Conservation (phyloP, 129 eudicot genomes). For the Pittosporum tobira region DNA sequence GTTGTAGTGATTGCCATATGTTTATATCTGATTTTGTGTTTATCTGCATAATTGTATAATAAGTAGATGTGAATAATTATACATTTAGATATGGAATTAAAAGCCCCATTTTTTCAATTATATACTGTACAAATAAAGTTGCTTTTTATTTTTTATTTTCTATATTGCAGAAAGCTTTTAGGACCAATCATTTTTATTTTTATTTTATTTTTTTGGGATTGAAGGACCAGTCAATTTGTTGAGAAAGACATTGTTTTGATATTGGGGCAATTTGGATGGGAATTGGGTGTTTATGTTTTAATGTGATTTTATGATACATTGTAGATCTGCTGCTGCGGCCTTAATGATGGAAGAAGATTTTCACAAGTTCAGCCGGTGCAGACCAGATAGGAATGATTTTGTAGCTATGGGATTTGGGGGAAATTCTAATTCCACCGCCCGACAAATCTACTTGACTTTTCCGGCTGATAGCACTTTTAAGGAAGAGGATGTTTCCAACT, state of each 20-base stretch:
- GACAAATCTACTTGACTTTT: slow-evolving; percentile 81
- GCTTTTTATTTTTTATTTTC: too few relatives aligned
- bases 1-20: neutral
- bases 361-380: slow-evolving; percentile 39
- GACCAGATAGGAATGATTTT: slow-evolving; percentile 55
- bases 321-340: slow-evolving; percentile 66
- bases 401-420: slow-evolving; percentile 39
- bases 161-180: neutral
- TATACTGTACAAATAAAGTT: neutral
- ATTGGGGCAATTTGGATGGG: neutral
- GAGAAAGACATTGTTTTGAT: neutral
- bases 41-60: too few relatives aligned
- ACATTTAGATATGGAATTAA: neutral
- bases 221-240: neutral
- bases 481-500: slow-evolving; percentile 72
- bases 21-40: neutral
- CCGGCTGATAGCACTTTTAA: slow-evolving; percentile 87
- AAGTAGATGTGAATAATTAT: too few relatives aligned
- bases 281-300: neutral
- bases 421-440: slow-evolving; percentile 52
- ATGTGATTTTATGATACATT: slow-evolving; percentile 7
- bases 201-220: too few relatives aligned
- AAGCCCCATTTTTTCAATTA: too few relatives aligned
- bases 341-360: slow-evolving; percentile 64
- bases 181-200: too few relatives aligned